Percentiles rank a stretch among this genome's conserved stretches.
Evolutionary conservation across 2,329 filamentous ascomycete species (phyloP).

Genomic region (Thyridium curvatum): DNA sequence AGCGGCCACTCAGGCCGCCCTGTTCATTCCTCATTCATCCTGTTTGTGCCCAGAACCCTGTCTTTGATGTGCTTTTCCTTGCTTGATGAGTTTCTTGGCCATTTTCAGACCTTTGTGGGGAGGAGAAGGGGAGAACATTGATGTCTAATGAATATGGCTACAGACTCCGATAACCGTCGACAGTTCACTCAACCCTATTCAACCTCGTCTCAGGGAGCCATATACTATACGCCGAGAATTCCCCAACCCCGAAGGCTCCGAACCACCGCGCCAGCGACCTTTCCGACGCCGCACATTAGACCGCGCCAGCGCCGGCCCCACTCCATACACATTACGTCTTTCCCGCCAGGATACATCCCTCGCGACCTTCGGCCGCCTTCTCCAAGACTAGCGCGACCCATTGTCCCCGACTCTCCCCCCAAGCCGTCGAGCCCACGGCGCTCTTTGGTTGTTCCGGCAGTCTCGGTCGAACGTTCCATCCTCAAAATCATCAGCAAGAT

Average conservation of each 20-base stretch:
- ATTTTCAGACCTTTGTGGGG: too few species aligned
- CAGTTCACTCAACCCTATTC: constrained; percentile 12
- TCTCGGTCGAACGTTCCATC: constrained; percentile 19
- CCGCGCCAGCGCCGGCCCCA: constrained; percentile 45
- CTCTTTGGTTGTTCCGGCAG: constrained; percentile 26
- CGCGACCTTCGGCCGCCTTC: constrained; percentile 27
- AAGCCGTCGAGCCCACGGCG: not conserved
- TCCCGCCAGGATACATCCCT: constrained; percentile 32
- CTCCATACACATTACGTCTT: constrained; percentile 48
- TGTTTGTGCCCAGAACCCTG: too few species aligned
- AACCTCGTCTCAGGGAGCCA: constrained; percentile 13
- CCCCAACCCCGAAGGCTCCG: constrained; percentile 11
- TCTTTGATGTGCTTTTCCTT: too few species aligned
- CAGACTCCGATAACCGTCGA: constrained; percentile 16
- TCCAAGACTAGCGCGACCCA: too few species aligned
- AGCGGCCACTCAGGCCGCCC: too few species aligned
- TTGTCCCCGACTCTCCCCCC: constrained; percentile 16
- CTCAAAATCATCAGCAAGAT: constrained; percentile 18
- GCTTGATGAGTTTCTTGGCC: too few species aligned
- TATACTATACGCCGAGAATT: constrained; percentile 18
- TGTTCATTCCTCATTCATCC: too few species aligned
- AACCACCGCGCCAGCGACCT: constrained; percentile 12
- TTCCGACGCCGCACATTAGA: constrained; percentile 37
- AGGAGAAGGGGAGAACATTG: too few species aligned
- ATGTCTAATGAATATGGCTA: constrained; percentile 1